phyloP scores from a whole-genome alignment of 768 basidiomycete species.

The Suillus clintonianus region DNA sequence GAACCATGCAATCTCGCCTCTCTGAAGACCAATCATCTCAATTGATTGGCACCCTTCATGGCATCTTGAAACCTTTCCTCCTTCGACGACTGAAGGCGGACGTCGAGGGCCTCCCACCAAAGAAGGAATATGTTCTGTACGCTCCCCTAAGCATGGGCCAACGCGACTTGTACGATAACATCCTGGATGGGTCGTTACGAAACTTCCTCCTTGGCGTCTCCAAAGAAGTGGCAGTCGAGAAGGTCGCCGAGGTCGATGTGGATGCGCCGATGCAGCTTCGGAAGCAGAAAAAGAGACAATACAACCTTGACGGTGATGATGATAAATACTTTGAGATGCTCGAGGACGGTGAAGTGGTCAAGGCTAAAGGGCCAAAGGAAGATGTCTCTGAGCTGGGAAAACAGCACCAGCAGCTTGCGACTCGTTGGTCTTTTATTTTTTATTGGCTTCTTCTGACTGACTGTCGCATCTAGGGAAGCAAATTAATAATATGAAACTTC shows the following conservation, averaged over 20 bases:
- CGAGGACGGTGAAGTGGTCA: slow-evolving; percentile 48
- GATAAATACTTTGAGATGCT: slow-evolving; percentile 65
- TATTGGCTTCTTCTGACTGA: not conserved
- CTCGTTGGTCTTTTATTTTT: slow-evolving; percentile 47
- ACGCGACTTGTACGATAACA: slow-evolving; percentile 80
- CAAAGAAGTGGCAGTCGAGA: slow-evolving; percentile 20
- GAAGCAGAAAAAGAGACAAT: slow-evolving; percentile 39
- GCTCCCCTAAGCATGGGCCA: slow-evolving; percentile 85
- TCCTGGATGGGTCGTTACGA: slow-evolving; percentile 72
- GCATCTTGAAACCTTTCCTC: slow-evolving; percentile 94
- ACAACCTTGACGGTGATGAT: slow-evolving; percentile 58
- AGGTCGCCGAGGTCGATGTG: slow-evolving; percentile 26
- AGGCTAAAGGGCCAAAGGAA: slow-evolving; percentile 37
- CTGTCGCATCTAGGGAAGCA: slow-evolving; percentile 57
- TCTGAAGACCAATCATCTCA: slow-evolving; percentile 59
- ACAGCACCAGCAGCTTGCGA: slow-evolving; percentile 59
- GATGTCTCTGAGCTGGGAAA: slow-evolving; percentile 55
- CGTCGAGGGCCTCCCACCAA: slow-evolving; percentile 77
- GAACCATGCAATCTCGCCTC: slow-evolving; percentile 58
- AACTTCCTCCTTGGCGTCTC: slow-evolving; percentile 53
- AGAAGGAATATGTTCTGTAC: slow-evolving; percentile 93
- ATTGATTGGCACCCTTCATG: slow-evolving; percentile 79
- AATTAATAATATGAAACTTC: slow-evolving; percentile 90
- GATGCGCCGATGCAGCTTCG: slow-evolving; percentile 37
- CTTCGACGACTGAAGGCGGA: slow-evolving; percentile 90